phyloP scores from a whole-genome alignment of 78 protist genomes.

The Polysphondylium violaceum region DNA sequence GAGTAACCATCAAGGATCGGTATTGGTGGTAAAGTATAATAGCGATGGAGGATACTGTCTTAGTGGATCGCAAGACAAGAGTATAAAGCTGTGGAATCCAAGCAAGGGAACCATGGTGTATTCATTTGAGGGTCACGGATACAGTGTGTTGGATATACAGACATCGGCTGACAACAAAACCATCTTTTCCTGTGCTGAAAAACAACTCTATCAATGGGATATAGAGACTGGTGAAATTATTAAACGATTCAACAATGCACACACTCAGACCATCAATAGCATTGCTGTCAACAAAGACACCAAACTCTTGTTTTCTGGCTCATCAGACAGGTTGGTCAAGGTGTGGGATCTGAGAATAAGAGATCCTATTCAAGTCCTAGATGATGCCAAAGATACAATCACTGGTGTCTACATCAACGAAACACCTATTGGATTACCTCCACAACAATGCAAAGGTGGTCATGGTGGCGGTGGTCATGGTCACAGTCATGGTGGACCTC shows the following conservation, averaged over 20 bases:
- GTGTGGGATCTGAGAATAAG: constrained; percentile 75
- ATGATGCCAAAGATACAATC: constrained; percentile 71
- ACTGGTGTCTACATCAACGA: constrained; percentile 49
- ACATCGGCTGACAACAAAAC: constrained; percentile 26
- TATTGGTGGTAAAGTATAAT: constrained; percentile 24
- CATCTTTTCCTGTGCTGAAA: constrained; percentile 63
- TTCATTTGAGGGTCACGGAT: constrained; percentile 73
- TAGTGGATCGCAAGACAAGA: constrained; percentile 57
- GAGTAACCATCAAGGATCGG: constrained; percentile 50
- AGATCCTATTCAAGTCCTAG: constrained; percentile 62
- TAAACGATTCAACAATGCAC: constrained; percentile 61
- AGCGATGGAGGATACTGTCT: constrained; percentile 66
- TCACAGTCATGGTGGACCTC: neutral
- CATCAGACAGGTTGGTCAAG: constrained; percentile 51
- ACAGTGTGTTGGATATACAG: constrained; percentile 32
- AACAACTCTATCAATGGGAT: constrained; percentile 82
- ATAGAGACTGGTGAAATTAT: constrained; percentile 47
- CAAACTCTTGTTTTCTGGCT: constrained; percentile 45
- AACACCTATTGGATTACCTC: neutral
- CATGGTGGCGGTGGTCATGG: constrained; percentile 5
- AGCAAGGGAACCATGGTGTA: constrained; percentile 27
- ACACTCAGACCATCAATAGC: constrained; percentile 50
- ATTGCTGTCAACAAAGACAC: constrained; percentile 53
- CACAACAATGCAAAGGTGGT: neutral
- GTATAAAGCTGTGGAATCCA: constrained; percentile 64